Conservation (phyloP, 371 early-diverging fungal genomes). For the Blyttiomyces sp. region DNA sequence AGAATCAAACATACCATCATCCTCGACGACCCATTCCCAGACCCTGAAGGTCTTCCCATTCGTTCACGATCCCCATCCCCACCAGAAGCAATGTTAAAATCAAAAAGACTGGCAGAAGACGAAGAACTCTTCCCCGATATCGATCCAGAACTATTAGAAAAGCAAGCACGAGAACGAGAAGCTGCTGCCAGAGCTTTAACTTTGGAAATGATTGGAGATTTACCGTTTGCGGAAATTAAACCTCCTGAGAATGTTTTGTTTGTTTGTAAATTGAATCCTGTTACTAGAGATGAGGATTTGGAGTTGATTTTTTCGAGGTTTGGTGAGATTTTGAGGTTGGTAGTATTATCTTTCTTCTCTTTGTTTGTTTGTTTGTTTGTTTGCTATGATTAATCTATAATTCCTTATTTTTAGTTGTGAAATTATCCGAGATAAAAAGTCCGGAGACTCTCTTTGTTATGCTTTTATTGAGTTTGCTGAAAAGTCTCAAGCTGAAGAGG, state of each 20-base stretch:
- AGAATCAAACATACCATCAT: slow-evolving; percentile 87
- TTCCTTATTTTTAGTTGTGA: slow-evolving; percentile 74
- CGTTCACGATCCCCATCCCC: slow-evolving; percentile 83
- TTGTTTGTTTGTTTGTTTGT: background rate
- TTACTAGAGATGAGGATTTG: slow-evolving; percentile 89
- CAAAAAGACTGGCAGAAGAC: slow-evolving; percentile 77
- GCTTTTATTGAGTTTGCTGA: slow-evolving; percentile 95
- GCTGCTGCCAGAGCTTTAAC: slow-evolving; percentile 89
- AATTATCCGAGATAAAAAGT: slow-evolving; percentile 82
- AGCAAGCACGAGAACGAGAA: slow-evolving; percentile 64
- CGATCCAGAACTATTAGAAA: slow-evolving; percentile 70
- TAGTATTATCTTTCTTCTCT: background rate
- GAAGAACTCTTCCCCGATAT: slow-evolving; percentile 66
- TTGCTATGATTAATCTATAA: slow-evolving; percentile 5
- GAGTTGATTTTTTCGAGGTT: slow-evolving; percentile 92
- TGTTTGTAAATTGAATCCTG: slow-evolving; percentile 93
- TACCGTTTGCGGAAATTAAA: slow-evolving; percentile 93
- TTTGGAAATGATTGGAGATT: slow-evolving; percentile 96
- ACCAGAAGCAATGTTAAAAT: slow-evolving; percentile 70
- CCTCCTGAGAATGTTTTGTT: slow-evolving; percentile 97
- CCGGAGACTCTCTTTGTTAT: slow-evolving; percentile 84
- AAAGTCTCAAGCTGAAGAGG: slow-evolving; percentile 85
- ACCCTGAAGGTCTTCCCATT: slow-evolving; percentile 68
- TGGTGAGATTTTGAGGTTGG: slow-evolving; percentile 68
- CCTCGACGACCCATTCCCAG: slow-evolving; percentile 91